Evolutionary conservation across 139 green algal species (phyloP), one percentile per base, ranked within the genome.

Genomic region (Yamagishiella unicocca): DNA sequence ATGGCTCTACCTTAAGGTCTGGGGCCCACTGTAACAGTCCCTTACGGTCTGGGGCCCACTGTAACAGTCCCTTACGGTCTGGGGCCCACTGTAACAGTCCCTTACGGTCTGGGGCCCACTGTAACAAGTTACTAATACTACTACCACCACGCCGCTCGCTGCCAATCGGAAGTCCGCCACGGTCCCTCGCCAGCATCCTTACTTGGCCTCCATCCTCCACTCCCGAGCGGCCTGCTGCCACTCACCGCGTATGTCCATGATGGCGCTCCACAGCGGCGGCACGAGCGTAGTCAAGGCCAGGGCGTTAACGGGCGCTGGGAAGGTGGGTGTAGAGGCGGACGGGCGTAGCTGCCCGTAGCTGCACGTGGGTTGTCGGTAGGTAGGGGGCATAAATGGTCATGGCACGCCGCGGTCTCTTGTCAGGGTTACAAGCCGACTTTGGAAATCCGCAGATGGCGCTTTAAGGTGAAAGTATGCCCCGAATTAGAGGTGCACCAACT

Each of bases 221-320:
- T 17, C 12, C 14, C 14, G 50, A 58, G 14, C 12, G 50, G 14
- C 50, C 50, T 58, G 50, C 50, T 40, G 42, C 55, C 70, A 40
- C 54, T 78, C 40, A 35, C 2, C 24, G 40, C 40, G 3, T 25
- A n/a, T n/a, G n/a, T n/a, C n/a, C n/a, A n/a, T n/a, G n/a, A n/a
- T n/a, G n/a, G n/a, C n/a, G n/a, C n/a, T 33, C 70, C 70, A 78
- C 40, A 78, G 70, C 40, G 70, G 70, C 70, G 70, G 70, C 42
- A 78, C 40, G 25, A 78, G 42, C 10, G 42, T 17, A 1, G 40
- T 2, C 40, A 78, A 25, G 3, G 40, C 70, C 42, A 78, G 70
- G 0, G 10, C 2, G 40, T 78, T 78, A 25, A 78, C 2, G 40
- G 70, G 70, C 33, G 10, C 42, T 27, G 70, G 70, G 70, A 78